A percentile compares a stretch with the other conserved stretches of the same genome.
Conservation (phyloP, 2,329 filamentous ascomycete genomes). For the Neurospora sp. region DNA sequence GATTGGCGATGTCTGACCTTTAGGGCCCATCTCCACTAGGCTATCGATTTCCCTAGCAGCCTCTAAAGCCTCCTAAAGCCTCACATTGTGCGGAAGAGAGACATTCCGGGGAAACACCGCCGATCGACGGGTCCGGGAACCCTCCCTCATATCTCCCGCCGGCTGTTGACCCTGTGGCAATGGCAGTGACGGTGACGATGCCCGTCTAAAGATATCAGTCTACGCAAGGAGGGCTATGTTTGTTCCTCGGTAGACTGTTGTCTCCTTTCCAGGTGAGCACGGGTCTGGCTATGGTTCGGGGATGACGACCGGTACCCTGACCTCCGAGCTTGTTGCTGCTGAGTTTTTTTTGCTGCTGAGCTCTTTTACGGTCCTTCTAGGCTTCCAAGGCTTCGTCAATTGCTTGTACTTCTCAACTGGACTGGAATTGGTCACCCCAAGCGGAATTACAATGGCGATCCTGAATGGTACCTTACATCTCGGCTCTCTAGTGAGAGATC, state of each 20-base stretch:
- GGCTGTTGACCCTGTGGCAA: not conserved
- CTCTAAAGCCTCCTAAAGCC: not conserved
- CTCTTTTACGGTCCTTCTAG: not conserved
- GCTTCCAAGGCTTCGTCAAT: not conserved
- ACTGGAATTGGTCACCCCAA: not conserved
- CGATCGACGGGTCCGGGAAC: not conserved
- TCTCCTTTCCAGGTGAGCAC: not conserved
- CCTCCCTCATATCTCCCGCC: not conserved
- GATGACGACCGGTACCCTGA: not conserved
- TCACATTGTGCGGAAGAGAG: not conserved
- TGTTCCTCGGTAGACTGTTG: not conserved
- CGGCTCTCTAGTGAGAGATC: not conserved
- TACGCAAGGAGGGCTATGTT: not conserved
- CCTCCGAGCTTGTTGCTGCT: not conserved
- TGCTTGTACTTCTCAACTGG: not conserved
- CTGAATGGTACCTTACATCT: slow-evolving; percentile 20
- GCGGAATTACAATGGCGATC: slow-evolving; percentile 9
- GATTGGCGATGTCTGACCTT: not conserved
- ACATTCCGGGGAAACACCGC: not conserved
- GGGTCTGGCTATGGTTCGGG: not conserved
- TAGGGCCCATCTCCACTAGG: not conserved
- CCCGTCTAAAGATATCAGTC: not conserved
- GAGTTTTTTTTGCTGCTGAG: too few species aligned
- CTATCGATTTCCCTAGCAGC: not conserved
- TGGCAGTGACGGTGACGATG: not conserved